These are phyloP conservation scores for Exophiala oligosperma DNA, from an alignment of 2,329 filamentous ascomycete species.

Conservation along the genomic window DNA sequence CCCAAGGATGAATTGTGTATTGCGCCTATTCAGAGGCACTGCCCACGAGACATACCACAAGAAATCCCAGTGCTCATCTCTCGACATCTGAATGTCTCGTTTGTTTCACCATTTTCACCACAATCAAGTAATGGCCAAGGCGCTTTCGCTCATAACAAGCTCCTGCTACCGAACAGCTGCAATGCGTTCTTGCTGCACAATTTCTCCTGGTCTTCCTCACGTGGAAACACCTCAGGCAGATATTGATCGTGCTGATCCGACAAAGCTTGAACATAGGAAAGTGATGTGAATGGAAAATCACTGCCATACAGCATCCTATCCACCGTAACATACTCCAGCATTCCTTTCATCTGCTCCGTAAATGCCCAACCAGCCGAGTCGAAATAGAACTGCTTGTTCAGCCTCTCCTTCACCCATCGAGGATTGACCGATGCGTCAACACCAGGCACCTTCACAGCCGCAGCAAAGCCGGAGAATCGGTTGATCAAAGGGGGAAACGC, in stretches of 20 bases:
- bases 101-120: no score
- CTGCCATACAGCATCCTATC: slow-evolving; percentile 28
- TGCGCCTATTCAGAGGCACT: no score
- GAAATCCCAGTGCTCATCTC: no score
- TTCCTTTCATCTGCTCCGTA: slow-evolving; percentile 26
- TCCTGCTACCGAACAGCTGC: slow-evolving; percentile 16
- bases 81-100: no score
- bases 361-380: slow-evolving; percentile 30
- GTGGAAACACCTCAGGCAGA: slow-evolving; percentile 22
- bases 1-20: no score
- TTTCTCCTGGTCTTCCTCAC: slow-evolving; percentile 23
- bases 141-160: no score
- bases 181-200: slow-evolving; percentile 24
- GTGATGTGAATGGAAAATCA: slow-evolving; percentile 27
- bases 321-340: slow-evolving; percentile 26
- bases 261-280: slow-evolving; percentile 16
- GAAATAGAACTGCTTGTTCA: slow-evolving; percentile 30
- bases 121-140: no score
- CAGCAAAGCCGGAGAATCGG: slow-evolving; percentile 22
- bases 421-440: slow-evolving; percentile 19
- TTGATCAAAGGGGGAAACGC: slow-evolving; percentile 38
- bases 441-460: slow-evolving; percentile 23
- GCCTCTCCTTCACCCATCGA: slow-evolving; percentile 24
- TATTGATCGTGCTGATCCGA: slow-evolving; percentile 26
- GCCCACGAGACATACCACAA: no score